Evolutionary conservation across 2,329 filamentous ascomycete species (phyloP).

Genomic region (Diaporthe capsici): DNA sequence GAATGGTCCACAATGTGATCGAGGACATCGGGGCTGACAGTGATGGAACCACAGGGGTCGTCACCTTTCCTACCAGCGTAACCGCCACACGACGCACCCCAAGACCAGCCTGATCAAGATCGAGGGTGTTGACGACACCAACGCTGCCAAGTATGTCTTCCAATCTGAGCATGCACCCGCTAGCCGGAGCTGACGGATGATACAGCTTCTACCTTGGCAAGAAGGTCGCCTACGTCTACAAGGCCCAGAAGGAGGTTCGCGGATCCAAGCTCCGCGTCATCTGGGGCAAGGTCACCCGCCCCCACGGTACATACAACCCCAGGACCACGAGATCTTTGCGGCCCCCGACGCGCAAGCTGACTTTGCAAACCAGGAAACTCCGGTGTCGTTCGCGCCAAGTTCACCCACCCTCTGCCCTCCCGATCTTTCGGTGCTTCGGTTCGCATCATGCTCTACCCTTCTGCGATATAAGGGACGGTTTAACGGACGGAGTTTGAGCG

Average conservation of each 20-base stretch:
- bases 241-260: conserved; percentile 92
- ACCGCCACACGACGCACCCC: conserved; percentile 91
- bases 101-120: conserved; percentile 97
- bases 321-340: neutral
- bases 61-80: conserved; percentile 98
- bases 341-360: conserved; percentile 28
- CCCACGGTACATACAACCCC: conserved; percentile 79
- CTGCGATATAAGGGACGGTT: conserved; percentile 85
- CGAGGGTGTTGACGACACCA: conserved; percentile 93
- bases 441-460: conserved; percentile 98
- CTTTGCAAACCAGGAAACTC: conserved; percentile 80
- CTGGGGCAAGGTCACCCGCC: conserved; percentile 98
- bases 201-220: conserved; percentile 95
- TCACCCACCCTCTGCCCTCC: conserved; percentile 94
- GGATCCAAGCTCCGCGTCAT: conserved; percentile 99
- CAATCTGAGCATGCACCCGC: conserved; percentile 37
- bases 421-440: conserved; percentile 97
- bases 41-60: conserved; percentile 78
- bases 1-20: conserved; percentile 32
- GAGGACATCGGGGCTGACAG: conserved; percentile 46
- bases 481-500: conserved; percentile 48
- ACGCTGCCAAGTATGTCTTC: conserved; percentile 83
- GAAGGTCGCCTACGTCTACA: conserved; percentile 99
- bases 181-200: conserved; percentile 46
- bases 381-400: conserved; percentile 97